Evolutionary conservation across 345 rosid genomes (phyloP).

Genomic region (Kernera saxatilis): DNA sequence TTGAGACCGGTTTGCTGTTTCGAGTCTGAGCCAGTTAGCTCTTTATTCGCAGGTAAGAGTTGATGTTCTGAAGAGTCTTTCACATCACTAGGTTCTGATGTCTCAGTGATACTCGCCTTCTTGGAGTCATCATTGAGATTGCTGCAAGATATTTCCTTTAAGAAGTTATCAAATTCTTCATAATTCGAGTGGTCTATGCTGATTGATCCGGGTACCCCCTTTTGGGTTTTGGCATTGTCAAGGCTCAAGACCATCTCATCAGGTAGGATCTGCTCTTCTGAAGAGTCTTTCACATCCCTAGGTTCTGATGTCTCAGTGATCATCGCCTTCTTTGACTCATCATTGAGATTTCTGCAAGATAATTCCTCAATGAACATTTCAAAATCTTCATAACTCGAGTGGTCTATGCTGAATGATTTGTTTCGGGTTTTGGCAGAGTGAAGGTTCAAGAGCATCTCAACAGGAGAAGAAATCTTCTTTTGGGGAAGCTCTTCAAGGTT

Average conservation of each 20-base stretch:
- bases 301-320: constrained; percentile 12
- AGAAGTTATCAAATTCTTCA: constrained; percentile 18
- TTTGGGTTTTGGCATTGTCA: not conserved
- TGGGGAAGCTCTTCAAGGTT: not conserved
- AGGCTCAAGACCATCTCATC: constrained; percentile 33
- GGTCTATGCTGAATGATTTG: constrained; percentile 27
- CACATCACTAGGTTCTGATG: no score
- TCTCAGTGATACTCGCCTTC: no score
- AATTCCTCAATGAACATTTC: constrained; percentile 8
- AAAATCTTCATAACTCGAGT: constrained; percentile 10
- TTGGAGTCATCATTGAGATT: constrained; percentile 18
- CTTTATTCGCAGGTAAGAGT: constrained; percentile 15
- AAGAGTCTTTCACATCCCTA: constrained; percentile 22
- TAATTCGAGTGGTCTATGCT: constrained; percentile 16
- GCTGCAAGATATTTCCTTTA: not conserved
- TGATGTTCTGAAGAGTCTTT: constrained; percentile 23
- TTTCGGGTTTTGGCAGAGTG: not conserved
- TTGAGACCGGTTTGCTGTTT: constrained; percentile 12
- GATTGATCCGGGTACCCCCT: constrained; percentile 7
- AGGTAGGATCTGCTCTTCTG: no score
- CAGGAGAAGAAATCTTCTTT: constrained; percentile 6
- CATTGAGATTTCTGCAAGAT: constrained; percentile 14
- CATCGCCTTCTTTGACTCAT: constrained; percentile 23
- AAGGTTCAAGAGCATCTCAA: constrained; percentile 34
- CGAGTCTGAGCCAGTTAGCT: constrained; percentile 9